phyloP scores from a whole-genome alignment of 2,329 filamentous ascomycete species.

The Aaosphaeria arxii region DNA sequence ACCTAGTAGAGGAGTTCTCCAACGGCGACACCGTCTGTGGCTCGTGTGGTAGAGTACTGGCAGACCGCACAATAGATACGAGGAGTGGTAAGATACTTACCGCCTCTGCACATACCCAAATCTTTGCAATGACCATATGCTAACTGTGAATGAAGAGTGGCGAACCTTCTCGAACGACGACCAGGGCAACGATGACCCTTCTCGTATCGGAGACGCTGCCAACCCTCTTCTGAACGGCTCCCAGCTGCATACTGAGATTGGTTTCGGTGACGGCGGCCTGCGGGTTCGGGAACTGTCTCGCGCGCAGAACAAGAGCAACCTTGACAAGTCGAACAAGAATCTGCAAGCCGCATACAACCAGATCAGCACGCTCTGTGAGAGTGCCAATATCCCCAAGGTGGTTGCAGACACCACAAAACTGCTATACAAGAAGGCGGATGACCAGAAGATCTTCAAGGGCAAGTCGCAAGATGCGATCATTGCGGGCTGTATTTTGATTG shows the following conservation, averaged over 20 bases:
- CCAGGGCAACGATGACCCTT: constrained; percentile 92
- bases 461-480: constrained; percentile 93
- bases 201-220: constrained; percentile 91
- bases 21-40: constrained; percentile 90
- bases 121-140: no score
- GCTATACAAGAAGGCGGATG: constrained; percentile 91
- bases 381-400: constrained; percentile 63
- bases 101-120: no score
- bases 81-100: constrained; percentile 58
- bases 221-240: constrained; percentile 88
- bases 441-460: constrained; percentile 90
- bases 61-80: constrained; percentile 88
- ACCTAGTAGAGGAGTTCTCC: constrained; percentile 88
- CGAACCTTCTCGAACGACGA: constrained; percentile 98
- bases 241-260: constrained; percentile 84
- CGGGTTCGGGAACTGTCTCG: constrained; percentile 74
- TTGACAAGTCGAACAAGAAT: constrained; percentile 79
- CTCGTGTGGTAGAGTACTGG: constrained; percentile 86
- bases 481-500: constrained; percentile 95
- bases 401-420: constrained; percentile 90
- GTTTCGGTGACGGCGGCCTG: constrained; percentile 71
- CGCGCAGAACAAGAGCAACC: constrained; percentile 76
- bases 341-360: constrained; percentile 82
- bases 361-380: constrained; percentile 81
- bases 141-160: constrained; percentile 58